Percentiles rank a stretch among this genome's conserved stretches.
Evolutionary conservation across 208 protist genomes (phyloP).

Genomic region (Leishmania turanica): DNA sequence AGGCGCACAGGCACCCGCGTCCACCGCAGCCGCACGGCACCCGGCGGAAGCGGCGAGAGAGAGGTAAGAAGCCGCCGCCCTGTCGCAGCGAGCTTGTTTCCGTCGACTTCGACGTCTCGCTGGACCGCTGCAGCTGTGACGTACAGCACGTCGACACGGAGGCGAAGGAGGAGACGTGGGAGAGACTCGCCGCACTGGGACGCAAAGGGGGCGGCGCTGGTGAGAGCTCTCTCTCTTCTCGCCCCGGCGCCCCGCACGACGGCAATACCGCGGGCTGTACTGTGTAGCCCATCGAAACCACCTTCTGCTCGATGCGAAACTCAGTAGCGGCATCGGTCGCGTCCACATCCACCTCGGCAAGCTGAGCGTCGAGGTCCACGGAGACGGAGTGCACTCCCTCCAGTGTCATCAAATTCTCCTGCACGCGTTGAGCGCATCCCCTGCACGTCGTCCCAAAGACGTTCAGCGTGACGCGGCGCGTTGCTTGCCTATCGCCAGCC

Average conservation of each 20-base stretch:
- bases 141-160: conserved; percentile 5
- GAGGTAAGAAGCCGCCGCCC: background rate
- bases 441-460: conserved; percentile 79
- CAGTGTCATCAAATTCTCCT: conserved; percentile 25
- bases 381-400: conserved; percentile 28
- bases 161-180: background rate
- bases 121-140: background rate
- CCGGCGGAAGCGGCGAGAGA: conserved; percentile 19
- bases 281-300: conserved; percentile 29
- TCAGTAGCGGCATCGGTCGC: background rate
- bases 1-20: conserved; percentile 31
- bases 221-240: background rate
- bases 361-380: conserved; percentile 44
- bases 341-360: conserved; percentile 14
- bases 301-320: background rate
- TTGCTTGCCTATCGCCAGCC: background rate
- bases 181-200: conserved; percentile 4
- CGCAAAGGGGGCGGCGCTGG: conserved; percentile 5
- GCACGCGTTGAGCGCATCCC: conserved; percentile 53
- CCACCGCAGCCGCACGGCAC: conserved; percentile 31
- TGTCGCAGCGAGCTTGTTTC: background rate
- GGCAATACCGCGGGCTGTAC: background rate
- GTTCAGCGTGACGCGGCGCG: conserved; percentile 1
- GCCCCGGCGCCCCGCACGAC: background rate
- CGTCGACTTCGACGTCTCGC: background rate